A percentile compares a stretch with the other conserved stretches of the same genome.
These are phyloP conservation scores for Globisporangium lucens DNA, from an alignment of 352 stramenopile genomes.

Conservation along the genomic window DNA sequence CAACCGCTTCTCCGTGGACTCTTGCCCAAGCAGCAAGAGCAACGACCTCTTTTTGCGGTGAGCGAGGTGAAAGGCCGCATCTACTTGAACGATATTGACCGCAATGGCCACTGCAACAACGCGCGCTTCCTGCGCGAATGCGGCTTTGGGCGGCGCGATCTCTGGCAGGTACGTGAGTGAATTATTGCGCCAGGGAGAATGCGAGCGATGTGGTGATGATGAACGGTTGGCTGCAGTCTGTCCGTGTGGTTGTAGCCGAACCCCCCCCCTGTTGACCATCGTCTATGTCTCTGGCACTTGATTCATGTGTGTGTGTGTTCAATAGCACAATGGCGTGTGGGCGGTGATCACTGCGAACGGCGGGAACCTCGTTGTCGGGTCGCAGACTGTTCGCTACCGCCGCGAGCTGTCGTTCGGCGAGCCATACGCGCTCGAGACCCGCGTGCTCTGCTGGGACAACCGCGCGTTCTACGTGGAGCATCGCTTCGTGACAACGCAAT, in stretches of 20 bases:
- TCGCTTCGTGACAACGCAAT: constrained; percentile 64
- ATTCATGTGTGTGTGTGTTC: not conserved
- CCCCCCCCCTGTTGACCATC: no score
- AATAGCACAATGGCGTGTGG: constrained; percentile 69
- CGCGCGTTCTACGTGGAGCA: constrained; percentile 87
- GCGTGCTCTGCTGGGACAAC: constrained; percentile 76
- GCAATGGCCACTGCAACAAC: constrained; percentile 87
- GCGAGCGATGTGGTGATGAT: not conserved
- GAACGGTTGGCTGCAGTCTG: not conserved
- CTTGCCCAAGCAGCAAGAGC: constrained; percentile 20
- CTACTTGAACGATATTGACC: constrained; percentile 67
- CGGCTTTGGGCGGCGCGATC: constrained; percentile 66
- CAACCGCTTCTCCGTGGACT: constrained; percentile 4
- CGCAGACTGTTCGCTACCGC: constrained; percentile 79
- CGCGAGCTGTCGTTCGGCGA: constrained; percentile 75
- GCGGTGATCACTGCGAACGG: constrained; percentile 38
- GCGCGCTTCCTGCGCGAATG: constrained; percentile 83
- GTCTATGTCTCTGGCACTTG: not conserved
- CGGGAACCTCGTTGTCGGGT: constrained; percentile 79
- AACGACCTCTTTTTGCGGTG: constrained; percentile 45
- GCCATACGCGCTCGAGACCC: constrained; percentile 65
- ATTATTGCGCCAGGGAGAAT: not conserved
- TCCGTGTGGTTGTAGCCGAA: not conserved
- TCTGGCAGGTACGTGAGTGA: constrained; percentile 68
- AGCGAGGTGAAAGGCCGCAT: constrained; percentile 51